These are phyloP conservation scores for Lipomyces yamanashiensis DNA, from an alignment of 805 yeast genomes.

Conservation along the genomic window DNA sequence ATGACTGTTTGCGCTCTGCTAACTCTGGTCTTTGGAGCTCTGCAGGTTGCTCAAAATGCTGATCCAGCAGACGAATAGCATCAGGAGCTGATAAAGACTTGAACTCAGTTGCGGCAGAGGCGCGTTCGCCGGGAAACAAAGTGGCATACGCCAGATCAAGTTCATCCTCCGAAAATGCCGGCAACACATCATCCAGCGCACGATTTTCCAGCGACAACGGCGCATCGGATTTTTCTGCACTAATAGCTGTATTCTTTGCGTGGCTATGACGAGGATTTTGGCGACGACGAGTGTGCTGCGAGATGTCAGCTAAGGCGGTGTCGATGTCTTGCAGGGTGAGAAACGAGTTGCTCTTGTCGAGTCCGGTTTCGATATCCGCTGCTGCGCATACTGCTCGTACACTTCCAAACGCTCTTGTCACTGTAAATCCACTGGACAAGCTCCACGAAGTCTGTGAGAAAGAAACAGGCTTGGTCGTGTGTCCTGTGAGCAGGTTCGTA, in stretches of 20 bases:
- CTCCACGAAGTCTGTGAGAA: no score
- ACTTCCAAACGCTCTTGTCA: background rate
- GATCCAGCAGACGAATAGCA: background rate
- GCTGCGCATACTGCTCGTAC: background rate
- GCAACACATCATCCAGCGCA: background rate
- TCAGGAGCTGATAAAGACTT: background rate
- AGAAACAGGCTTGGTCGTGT: no score
- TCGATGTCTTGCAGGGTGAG: background rate
- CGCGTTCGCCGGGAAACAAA: constrained; percentile 18
- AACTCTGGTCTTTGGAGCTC: background rate
- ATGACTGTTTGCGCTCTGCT: background rate
- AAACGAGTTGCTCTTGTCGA: background rate
- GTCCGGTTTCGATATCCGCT: no score
- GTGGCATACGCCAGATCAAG: constrained; percentile 26
- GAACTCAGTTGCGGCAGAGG: background rate
- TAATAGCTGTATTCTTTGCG: background rate
- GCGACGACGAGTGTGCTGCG: background rate
- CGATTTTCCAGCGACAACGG: background rate
- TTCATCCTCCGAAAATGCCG: constrained; percentile 29
- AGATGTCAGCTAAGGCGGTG: background rate
- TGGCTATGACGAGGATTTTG: background rate
- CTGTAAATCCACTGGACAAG: no score
- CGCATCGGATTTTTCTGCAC: background rate
- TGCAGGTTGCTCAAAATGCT: background rate
- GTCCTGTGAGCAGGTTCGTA: no score